Conservation (phyloP, 257 asterid genomes). For the Scutellaria minor region DNA sequence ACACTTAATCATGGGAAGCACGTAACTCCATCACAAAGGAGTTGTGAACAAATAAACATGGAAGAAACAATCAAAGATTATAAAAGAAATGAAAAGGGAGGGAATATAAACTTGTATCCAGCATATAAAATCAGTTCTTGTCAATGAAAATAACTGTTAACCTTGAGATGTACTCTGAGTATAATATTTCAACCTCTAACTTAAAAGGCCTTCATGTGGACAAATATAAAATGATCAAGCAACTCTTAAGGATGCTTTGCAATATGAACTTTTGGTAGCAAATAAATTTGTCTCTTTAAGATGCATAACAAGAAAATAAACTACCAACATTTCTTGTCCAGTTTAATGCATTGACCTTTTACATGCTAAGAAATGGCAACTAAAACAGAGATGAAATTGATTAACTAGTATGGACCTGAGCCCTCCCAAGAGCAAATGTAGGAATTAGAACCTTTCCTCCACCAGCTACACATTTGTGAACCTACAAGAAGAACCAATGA, state of each 20-base stretch:
- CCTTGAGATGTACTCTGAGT: neutral
- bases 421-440: conserved; percentile 90
- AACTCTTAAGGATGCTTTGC: conserved; percentile 3
- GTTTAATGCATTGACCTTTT: conserved; percentile 5
- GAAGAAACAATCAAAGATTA: neutral
- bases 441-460: conserved; percentile 98
- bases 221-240: neutral
- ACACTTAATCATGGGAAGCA: neutral
- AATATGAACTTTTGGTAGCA: neutral
- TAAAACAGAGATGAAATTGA: conserved; percentile 6
- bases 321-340: neutral
- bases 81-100: neutral
- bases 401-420: conserved; percentile 64
- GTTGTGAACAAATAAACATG: neutral
- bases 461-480: conserved; percentile 79
- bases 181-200: neutral
- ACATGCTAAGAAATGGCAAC: conserved; percentile 28
- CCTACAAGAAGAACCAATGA: conserved; percentile 49
- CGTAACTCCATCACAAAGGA: too few species aligned
- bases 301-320: conserved; percentile 14
- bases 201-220: neutral
- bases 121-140: neutral
- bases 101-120: neutral
- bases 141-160: neutral
- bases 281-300: conserved; percentile 17